phyloP scores from a whole-genome alignment of 2,329 filamentous ascomycete genomes.

The Cryphonectria japonica region DNA sequence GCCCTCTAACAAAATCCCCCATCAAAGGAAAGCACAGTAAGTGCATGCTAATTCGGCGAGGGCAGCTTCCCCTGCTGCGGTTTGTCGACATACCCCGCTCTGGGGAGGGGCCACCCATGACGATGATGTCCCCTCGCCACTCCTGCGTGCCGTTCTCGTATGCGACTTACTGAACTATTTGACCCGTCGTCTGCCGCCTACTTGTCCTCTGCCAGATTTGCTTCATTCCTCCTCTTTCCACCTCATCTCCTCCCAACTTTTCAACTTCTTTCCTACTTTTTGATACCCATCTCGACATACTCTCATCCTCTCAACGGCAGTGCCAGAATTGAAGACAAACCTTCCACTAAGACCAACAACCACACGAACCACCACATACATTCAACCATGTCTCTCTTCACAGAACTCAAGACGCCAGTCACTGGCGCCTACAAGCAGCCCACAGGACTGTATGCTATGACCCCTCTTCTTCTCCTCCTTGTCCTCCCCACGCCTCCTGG shows the following conservation, averaged over 20 bases:
- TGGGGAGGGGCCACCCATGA: slow-evolving; percentile 18
- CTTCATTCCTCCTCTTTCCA: neutral
- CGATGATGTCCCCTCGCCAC: slow-evolving; percentile 17
- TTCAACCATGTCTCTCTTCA: slow-evolving; percentile 40
- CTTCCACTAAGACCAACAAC: neutral
- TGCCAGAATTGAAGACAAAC: neutral
- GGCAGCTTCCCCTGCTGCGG: neutral
- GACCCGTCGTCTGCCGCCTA: slow-evolving; percentile 2
- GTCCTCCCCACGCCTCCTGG: slow-evolving; percentile 1
- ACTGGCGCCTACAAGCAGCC: slow-evolving; percentile 64
- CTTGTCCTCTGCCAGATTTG: neutral
- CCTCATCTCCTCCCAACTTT: neutral
- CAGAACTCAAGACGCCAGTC: slow-evolving; percentile 69
- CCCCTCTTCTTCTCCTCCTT: neutral
- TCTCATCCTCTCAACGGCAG: neutral
- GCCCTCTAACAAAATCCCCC: neutral
- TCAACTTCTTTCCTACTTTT: neutral
- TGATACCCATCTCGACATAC: slow-evolving; percentile 18
- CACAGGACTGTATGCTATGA: slow-evolving; percentile 60
- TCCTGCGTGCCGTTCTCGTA: neutral
- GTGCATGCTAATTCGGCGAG: neutral
- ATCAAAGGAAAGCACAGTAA: neutral
- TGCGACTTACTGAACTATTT: neutral
- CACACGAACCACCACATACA: neutral
- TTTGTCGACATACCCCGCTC: slow-evolving; percentile 22